Base-by-base conservation (phyloP, 129 eudicot species). In the Gnaphalium uliginosum region DNA sequence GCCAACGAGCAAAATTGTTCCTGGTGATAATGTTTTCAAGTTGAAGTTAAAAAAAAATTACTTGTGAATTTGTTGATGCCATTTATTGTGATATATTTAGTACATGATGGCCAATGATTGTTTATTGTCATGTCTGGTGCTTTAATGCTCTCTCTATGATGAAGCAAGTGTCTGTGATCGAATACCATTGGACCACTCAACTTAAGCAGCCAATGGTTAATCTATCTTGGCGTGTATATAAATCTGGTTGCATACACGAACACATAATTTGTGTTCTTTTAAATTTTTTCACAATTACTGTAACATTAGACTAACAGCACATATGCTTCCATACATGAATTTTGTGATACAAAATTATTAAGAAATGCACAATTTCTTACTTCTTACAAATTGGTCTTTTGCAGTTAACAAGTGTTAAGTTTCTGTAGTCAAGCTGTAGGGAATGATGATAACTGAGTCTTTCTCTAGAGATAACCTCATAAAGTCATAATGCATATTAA, bases 311-410 rank as follows among this genome's bases (percentile, higher is more conserved):
- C 29, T 57, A 57, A 22, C 5, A 56, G 27, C 25, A 29, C 51
- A 70, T 26, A 27, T 70, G 48, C 22, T 71, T 53, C 65, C 63
- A 27, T 54, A 30, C n/a, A 21, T 69, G 26, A 48, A 1, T 54
- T n/a, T 29, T 71, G 19, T 71, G 29, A 35, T 69, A 3, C 23
- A 17, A 46, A 37, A 37, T 37, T 26, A 9, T 48, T 17, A 15
- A 69, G 27, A 29, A n/a, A 51, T 53, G 66, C 48, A 53, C 29
- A 30, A 30, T 54, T 53, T 3, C 11, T 6, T 30, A 29, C 63
- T 71, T 26, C 29, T 18, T 51, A 27, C 8, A 70, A 25, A 18
- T 8, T 19, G 64, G 32, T 58, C 29, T 58, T 7, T 6, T 22
- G 26, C 8, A 21, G 15, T 43, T 43, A 43, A 43, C 50, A 58